These are phyloP conservation scores for Steccherinum ochraceum DNA, from an alignment of 768 basidiomycete genomes.

Conservation along the genomic window DNA sequence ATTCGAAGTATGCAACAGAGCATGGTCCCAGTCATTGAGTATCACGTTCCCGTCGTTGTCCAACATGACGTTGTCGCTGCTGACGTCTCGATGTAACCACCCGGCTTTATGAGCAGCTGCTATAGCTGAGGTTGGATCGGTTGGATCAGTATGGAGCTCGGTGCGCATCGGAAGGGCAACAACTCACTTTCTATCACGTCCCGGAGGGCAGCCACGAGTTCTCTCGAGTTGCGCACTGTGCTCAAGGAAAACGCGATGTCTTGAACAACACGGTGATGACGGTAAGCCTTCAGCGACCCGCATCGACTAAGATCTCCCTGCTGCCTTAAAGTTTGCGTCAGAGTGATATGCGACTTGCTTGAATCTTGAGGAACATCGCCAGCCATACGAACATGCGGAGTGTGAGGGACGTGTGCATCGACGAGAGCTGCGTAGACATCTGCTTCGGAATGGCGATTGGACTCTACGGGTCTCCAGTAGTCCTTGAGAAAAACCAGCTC, in stretches of 20 bases:
- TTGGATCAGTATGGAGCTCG: no score
- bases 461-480: not conserved
- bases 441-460: no score
- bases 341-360: not conserved
- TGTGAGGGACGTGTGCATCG: not conserved
- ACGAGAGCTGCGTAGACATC: not conserved
- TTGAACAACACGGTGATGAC: constrained; percentile 8
- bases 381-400: not conserved
- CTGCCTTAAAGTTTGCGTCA: not conserved
- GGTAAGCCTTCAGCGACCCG: not conserved
- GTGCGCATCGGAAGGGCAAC: not conserved
- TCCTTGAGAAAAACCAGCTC: constrained; percentile 8
- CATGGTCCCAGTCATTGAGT: constrained; percentile 10
- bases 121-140: not conserved
- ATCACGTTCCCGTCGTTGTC: constrained; percentile 1
- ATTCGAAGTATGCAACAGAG: not conserved
- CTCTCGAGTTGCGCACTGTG: not conserved
- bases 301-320: not conserved
- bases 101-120: not conserved
- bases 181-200: constrained; percentile 4
- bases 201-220: constrained; percentile 3
- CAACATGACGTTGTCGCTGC: constrained; percentile 8
- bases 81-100: constrained; percentile 8
- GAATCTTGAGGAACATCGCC: not conserved
- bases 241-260: constrained; percentile 5